Base-by-base conservation (phyloP, 768 basidiomycete genomes). In the Suillus discolor region DNA sequence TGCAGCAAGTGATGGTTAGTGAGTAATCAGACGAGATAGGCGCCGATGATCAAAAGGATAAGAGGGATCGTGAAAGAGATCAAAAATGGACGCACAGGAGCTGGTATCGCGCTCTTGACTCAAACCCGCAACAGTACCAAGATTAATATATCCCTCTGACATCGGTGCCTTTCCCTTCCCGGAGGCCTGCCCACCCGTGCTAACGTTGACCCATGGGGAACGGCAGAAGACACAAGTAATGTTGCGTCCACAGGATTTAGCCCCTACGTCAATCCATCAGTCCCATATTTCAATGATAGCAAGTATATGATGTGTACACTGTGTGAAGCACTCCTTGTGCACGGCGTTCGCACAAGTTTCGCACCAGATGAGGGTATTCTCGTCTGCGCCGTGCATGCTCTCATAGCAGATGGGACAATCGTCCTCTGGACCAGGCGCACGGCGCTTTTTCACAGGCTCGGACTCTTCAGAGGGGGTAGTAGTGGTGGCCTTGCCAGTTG, bases 391-490 rank as follows among this genome's bases (percentile, higher is more conserved):
- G 65, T 85, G 78, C 87, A 93, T 91, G 20, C 74, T 74, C 68
- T 93, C 91, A 73, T 91, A 93, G 74, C 91, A 93, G 62, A 94
- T 85, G 0, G 92, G 89, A 69, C 92, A 94, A 70, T 88, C 86
- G 70, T 93, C 91, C 2, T 87, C 92, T 41, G 86, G 81, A 4
- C 80, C 81, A 0, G 90, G 89, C 6, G 86, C 75, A 23, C 85
- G 82, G 68, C 59, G 47, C 57, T 61, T 55, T 69, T 66, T 31
- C 12, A 62, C 16, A 25, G 61, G 60, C 2, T 68, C 71, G 3
- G 57, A 28, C 39, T 12, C 59, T 28, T 66, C 28, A 7, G 75
- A 63, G 15, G 67, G 28, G 28, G 28, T 28, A 28, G 28, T 28
- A 28, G 28, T 64, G 12, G 74, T 68, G 20, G 74, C 67, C 74